These are phyloP conservation scores for Clavispora fructus DNA, from an alignment of 805 yeast species.

Conservation along the genomic window DNA sequence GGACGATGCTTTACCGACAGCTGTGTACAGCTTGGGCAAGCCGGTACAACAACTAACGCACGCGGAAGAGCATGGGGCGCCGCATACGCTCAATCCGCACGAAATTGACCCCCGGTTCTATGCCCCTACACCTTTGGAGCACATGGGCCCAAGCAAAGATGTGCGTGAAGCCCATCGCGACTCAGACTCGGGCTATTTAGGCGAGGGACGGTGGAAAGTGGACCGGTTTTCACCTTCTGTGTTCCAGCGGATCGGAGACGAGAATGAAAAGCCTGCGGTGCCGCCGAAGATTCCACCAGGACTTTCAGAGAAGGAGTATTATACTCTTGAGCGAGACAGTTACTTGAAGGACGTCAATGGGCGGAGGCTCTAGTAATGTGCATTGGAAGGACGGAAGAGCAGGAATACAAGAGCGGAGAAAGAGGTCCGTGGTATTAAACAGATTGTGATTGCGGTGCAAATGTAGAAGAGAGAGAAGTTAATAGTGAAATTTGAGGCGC, in stretches of 20 bases:
- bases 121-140: constrained; percentile 48
- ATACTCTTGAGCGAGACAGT: constrained; percentile 35
- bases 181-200: constrained; percentile 35
- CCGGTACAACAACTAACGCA: constrained; percentile 28
- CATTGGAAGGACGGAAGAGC: background rate
- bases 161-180: constrained; percentile 25
- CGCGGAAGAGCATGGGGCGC: constrained; percentile 3
- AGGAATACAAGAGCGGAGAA: too few relatives aligned
- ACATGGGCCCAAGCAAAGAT: constrained; percentile 19
- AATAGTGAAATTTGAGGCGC: too few relatives aligned
- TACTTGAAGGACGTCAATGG: constrained; percentile 37
- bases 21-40: constrained; percentile 31
- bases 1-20: constrained; percentile 27
- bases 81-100: constrained; percentile 9
- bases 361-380: constrained; percentile 15
- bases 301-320: constrained; percentile 37
- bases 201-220: constrained; percentile 29
- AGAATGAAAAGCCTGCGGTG: constrained; percentile 30
- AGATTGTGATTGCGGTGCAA: too few relatives aligned
- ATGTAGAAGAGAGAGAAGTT: too few relatives aligned
- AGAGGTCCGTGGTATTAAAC: too few relatives aligned
- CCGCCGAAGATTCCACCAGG: constrained; percentile 44
- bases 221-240: constrained; percentile 30
- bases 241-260: constrained; percentile 26
- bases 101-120: constrained; percentile 30